phyloP scores from a whole-genome alignment of 768 basidiomycete species.

The Leucocoprinus birnbaumii region DNA sequence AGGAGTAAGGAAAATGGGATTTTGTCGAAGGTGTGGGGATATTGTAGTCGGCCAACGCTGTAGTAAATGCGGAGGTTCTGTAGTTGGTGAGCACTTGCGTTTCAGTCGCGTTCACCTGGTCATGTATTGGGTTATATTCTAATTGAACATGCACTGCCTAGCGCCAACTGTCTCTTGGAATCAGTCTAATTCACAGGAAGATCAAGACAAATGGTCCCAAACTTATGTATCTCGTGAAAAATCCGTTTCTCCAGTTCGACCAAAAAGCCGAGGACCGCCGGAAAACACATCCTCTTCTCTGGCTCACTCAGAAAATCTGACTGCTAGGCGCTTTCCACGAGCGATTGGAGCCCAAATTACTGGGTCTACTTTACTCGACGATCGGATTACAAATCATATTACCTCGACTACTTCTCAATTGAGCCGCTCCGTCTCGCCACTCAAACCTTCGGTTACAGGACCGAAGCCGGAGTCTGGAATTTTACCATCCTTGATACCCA shows the following conservation, averaged over 20 bases:
- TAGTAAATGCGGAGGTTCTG: constrained; percentile 68
- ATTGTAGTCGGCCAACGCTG: constrained; percentile 72
- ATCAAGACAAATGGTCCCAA: constrained; percentile 74
- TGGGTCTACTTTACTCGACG: constrained; percentile 32
- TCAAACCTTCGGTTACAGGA: constrained; percentile 50
- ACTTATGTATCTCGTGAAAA: constrained; percentile 65
- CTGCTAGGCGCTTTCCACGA: constrained; percentile 44
- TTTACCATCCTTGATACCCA: constrained; percentile 49
- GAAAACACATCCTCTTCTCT: constrained; percentile 11
- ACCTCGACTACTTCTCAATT: constrained; percentile 42
- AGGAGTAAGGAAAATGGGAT: constrained; percentile 54
- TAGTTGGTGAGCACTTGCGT: constrained; percentile 72
- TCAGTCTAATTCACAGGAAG: constrained; percentile 35
- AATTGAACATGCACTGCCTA: constrained; percentile 21
- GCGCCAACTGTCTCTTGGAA: constrained; percentile 74
- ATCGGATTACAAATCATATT: constrained; percentile 57
- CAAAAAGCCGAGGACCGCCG: constrained; percentile 21
- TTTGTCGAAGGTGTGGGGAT: constrained; percentile 84
- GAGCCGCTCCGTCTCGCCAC: constrained; percentile 51
- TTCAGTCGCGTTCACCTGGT: background rate
- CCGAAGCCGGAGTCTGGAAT: constrained; percentile 58
- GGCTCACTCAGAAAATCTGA: constrained; percentile 25
- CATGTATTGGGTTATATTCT: background rate
- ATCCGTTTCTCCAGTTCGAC: constrained; percentile 36
- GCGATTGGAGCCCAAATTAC: constrained; percentile 31